These are phyloP conservation scores for Pseudonitzschia multistriata DNA, from an alignment of 108 stramenopile species.

Conservation along the genomic window DNA sequence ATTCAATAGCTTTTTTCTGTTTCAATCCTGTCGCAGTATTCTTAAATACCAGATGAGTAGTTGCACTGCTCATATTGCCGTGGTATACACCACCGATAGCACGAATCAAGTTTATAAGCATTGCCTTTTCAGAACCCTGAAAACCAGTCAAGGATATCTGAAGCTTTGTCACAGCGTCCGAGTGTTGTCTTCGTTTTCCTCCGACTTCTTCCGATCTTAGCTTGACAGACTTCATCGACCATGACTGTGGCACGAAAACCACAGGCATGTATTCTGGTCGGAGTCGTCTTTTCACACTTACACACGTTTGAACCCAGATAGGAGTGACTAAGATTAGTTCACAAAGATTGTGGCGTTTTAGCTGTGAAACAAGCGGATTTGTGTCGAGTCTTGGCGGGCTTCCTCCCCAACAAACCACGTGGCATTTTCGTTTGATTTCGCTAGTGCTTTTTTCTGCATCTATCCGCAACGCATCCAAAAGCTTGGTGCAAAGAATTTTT, in stretches of 20 bases:
- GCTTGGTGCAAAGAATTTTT: conserved; percentile 48
- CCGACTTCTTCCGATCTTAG: neutral
- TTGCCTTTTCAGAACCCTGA: conserved; percentile 48
- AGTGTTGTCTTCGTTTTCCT: neutral
- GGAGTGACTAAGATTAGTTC: conserved; percentile 51
- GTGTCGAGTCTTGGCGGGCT: conserved; percentile 22
- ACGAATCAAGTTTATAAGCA: conserved; percentile 46
- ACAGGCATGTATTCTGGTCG: conserved; percentile 36
- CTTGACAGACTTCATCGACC: conserved; percentile 34
- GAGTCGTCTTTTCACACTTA: conserved; percentile 32
- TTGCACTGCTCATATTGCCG: conserved; percentile 46
- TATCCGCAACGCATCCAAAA: conserved; percentile 51
- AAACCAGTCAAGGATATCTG: conserved; percentile 67
- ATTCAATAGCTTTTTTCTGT: conserved; percentile 62
- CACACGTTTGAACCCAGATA: conserved; percentile 61
- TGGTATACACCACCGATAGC: conserved; percentile 55
- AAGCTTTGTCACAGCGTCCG: neutral
- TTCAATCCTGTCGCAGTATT: conserved; percentile 45
- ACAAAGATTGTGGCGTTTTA: conserved; percentile 40
- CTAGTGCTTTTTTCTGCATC: conserved; percentile 22
- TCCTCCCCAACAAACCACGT: conserved; percentile 46
- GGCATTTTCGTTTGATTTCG: conserved; percentile 21
- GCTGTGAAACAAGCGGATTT: conserved; percentile 35
- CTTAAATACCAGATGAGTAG: conserved; percentile 75
- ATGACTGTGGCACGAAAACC: conserved; percentile 55